Conservation (phyloP, 2,329 filamentous ascomycete genomes). For the Diatrype stigma region DNA sequence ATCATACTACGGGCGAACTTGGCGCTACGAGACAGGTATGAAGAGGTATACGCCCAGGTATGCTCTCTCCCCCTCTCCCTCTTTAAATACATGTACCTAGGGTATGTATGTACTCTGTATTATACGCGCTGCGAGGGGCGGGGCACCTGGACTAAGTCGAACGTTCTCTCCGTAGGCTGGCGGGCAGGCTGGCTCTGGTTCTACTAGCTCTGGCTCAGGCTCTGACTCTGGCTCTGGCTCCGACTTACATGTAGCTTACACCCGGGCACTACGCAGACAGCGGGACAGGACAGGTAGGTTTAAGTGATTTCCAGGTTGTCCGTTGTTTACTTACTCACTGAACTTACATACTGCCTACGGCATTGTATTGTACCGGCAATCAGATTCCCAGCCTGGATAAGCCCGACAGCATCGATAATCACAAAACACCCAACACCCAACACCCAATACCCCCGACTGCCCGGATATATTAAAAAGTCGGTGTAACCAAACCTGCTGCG, state of each 20-base stretch:
- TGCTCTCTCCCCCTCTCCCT: no score
- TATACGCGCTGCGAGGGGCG: conserved; percentile 3
- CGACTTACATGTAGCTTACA: no score
- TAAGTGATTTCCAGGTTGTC: no score
- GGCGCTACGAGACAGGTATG: neutral
- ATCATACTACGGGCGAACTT: conserved; percentile 20
- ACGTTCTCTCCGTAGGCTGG: no score
- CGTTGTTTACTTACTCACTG: neutral
- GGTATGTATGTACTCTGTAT: neutral
- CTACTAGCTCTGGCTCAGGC: no score
- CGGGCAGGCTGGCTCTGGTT: no score
- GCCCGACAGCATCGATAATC: neutral
- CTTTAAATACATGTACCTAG: neutral
- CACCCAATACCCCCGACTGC: neutral
- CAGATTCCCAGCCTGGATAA: neutral
- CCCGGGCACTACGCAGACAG: no score
- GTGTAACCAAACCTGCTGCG: conserved; percentile 15
- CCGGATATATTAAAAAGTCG: conserved; percentile 16
- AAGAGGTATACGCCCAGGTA: no score
- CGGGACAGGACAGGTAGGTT: no score
- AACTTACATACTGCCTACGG: neutral
- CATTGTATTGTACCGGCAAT: conserved; percentile 7
- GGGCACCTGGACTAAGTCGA: no score
- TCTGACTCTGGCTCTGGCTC: no score
- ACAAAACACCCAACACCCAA: neutral